A percentile compares a stretch with the other conserved stretches of the same genome.
Evolutionary conservation across 1,284 basidiomycete genomes (phyloP).

Genomic region (Takashimella tepidaria): DNA sequence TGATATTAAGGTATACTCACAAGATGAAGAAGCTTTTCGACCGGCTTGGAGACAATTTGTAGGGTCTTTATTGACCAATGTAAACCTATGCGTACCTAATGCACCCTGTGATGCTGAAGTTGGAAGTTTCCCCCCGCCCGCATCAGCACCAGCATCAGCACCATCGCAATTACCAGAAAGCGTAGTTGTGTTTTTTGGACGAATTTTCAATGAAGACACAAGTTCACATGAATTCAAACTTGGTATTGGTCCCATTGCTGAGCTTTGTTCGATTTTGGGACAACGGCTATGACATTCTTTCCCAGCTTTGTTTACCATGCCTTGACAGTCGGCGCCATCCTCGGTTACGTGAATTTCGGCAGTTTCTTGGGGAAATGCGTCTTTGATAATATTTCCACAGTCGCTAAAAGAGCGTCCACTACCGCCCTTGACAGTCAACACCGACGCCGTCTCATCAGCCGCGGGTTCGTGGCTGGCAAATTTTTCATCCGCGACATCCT

Average conservation of each 20-base stretch:
- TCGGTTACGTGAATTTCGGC: too few relatives aligned
- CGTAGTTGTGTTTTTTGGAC: not conserved
- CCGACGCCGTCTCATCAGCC: constrained; percentile 20
- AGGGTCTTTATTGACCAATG: constrained; percentile 59
- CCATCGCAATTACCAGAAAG: constrained; percentile 58
- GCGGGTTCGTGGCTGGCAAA: too few relatives aligned
- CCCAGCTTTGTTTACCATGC: constrained; percentile 12
- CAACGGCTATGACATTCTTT: too few relatives aligned
- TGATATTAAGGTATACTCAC: constrained; percentile 23
- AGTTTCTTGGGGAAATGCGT: not conserved
- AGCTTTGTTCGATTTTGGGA: too few relatives aligned
- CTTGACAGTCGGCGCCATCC: too few relatives aligned
- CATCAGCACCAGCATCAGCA: constrained; percentile 5
- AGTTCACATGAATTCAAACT: constrained; percentile 42
- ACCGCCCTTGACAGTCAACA: constrained; percentile 28
- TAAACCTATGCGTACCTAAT: constrained; percentile 66
- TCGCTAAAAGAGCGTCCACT: constrained; percentile 12
- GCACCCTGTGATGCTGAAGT: constrained; percentile 50
- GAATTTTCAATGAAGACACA: constrained; percentile 22
- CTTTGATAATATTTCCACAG: not conserved
- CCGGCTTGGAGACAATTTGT: constrained; percentile 59
- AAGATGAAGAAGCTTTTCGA: constrained; percentile 23
- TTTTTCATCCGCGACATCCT: not conserved
- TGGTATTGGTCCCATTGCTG: constrained; percentile 12
- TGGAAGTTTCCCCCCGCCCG: constrained; percentile 60